These are phyloP conservation scores for Aspergillus candidus DNA, from an alignment of 2,329 filamentous ascomycete species.

Conservation along the genomic window DNA sequence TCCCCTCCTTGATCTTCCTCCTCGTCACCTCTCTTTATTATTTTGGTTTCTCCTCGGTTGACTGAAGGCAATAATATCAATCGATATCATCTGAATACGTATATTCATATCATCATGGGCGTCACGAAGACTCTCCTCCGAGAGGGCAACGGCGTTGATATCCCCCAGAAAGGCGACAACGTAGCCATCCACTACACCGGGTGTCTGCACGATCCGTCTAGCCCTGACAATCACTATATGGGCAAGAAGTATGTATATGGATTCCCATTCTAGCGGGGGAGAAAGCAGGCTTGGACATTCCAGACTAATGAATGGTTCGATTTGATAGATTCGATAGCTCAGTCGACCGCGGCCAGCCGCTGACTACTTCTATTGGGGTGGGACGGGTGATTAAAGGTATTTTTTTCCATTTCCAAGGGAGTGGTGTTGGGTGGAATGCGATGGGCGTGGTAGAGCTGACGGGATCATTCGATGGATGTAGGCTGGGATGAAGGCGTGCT, in stretches of 20 bases:
- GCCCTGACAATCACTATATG: conserved; percentile 55
- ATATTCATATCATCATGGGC: conserved; percentile 49
- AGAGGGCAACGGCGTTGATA: conserved; percentile 56
- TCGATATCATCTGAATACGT: no score
- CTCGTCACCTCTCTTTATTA: neutral
- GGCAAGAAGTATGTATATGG: conserved; percentile 69
- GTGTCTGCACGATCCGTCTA: conserved; percentile 64
- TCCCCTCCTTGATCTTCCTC: conserved; percentile 7
- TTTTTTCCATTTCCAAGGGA: neutral
- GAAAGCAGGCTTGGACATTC: no score
- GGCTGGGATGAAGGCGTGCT: conserved; percentile 81
- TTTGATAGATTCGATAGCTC: conserved; percentile 78
- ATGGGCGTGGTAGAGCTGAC: no score
- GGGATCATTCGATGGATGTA: neutral
- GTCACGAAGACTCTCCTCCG: conserved; percentile 62
- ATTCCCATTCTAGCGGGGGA: no score
- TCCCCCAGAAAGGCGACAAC: conserved; percentile 60
- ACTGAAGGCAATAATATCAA: no score
- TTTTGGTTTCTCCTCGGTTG: no score
- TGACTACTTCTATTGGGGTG: conserved; percentile 71
- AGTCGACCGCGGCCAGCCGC: conserved; percentile 60
- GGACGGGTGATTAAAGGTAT: conserved; percentile 76
- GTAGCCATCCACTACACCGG: conserved; percentile 91
- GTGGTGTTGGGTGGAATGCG: neutral
- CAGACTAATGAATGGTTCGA: neutral